These are phyloP conservation scores for Teunomyces aglyptinius DNA, from an alignment of 805 yeast species.

Conservation along the genomic window DNA sequence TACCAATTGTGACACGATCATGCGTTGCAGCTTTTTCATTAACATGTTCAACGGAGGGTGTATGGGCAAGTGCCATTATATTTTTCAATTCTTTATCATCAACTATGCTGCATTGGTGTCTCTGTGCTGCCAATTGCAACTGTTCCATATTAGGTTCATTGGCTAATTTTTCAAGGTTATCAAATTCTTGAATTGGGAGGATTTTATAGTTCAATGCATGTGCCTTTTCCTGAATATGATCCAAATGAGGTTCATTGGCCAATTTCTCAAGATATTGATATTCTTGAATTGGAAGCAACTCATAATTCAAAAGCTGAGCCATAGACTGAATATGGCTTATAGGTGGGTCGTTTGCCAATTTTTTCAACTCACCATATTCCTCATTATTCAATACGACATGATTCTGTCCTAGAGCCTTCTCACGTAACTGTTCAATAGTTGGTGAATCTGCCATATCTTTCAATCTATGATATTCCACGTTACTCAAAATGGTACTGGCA, in stretches of 20 bases:
- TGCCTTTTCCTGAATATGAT: conserved; percentile 10
- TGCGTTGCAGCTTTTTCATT: conserved; percentile 13
- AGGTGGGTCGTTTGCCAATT: conserved; percentile 15
- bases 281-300: conserved; percentile 18
- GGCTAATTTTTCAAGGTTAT: conserved; percentile 12
- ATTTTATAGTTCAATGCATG: conserved; percentile 2
- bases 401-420: conserved; percentile 5
- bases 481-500: background rate
- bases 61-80: conserved; percentile 13
- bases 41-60: conserved; percentile 16
- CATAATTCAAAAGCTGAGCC: conserved; percentile 5
- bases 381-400: conserved; percentile 5
- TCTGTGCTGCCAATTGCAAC: conserved; percentile 5
- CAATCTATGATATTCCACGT: conserved; percentile 12
- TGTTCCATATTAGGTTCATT: conserved; percentile 25
- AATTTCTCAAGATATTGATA: conserved; percentile 12
- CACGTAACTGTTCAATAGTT: conserved; percentile 5
- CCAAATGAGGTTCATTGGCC: conserved; percentile 14
- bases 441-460: conserved; percentile 9
- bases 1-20: conserved; percentile 12
- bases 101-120: conserved; percentile 7
- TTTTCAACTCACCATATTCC: conserved; percentile 4
- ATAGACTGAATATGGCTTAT: conserved; percentile 8
- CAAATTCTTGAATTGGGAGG: background rate
- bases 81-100: conserved; percentile 5